A percentile compares a stretch with the other conserved stretches of the same genome.
Evolutionary conservation across 139 green algal genomes (phyloP).

Genomic region (Pseudopediastrum boryanum): DNA sequence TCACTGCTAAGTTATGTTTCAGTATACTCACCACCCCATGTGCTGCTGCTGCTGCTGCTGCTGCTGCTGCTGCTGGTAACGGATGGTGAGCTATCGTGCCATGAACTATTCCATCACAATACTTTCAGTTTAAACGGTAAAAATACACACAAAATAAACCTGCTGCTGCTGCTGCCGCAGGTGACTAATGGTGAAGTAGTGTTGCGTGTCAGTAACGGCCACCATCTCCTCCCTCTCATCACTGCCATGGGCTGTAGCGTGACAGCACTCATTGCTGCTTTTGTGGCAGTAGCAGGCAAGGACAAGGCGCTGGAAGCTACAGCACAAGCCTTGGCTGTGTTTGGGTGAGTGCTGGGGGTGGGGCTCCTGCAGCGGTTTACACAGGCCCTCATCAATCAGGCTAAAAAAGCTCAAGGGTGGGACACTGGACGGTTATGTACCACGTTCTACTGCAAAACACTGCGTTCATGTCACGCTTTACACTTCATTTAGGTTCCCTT

Average conservation of each 20-base stretch:
- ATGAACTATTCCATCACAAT: too few relatives aligned
- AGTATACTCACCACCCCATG: too few relatives aligned
- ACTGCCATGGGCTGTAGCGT: conserved; percentile 81
- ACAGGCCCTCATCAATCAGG: neutral
- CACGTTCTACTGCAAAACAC: neutral
- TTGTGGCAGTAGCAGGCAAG: conserved; percentile 51
- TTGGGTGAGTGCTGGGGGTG: conserved; percentile 62
- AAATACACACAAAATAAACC: neutral
- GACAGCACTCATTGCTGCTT: conserved; percentile 80
- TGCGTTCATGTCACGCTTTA: neutral
- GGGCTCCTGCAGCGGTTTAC: neutral
- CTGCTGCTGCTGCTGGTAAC: too few relatives aligned
- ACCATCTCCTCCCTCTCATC: conserved; percentile 68
- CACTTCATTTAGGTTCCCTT: neutral
- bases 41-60: too few relatives aligned
- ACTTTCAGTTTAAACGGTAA: neutral
- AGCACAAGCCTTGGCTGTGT: conserved; percentile 69
- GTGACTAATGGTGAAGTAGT: conserved; percentile 68
- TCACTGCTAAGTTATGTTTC: too few relatives aligned
- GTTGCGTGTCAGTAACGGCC: conserved; percentile 62
- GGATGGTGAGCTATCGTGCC: too few relatives aligned
- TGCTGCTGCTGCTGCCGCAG: conserved; percentile 52
- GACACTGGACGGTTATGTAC: neutral
- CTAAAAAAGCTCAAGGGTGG: neutral
- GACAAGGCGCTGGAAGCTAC: conserved; percentile 54